Percentiles rank a stretch among this genome's conserved stretches.
phyloP scores from a whole-genome alignment of 192 early-diverging fungal genomes.

The Podila epicladia region DNA sequence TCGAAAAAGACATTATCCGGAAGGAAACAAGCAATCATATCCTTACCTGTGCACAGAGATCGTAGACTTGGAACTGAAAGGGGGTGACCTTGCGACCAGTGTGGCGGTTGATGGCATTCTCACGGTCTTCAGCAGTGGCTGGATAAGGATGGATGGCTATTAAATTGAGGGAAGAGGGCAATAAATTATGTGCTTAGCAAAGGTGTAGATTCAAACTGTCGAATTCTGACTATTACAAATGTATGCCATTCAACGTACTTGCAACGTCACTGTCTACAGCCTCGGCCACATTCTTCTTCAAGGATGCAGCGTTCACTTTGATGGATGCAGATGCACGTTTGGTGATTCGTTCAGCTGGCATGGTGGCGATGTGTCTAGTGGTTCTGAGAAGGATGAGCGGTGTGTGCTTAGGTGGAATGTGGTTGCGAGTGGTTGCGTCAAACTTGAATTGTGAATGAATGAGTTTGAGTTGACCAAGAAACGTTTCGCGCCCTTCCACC shows the following conservation, averaged over 20 bases:
- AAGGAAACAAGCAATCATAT: too few species aligned
- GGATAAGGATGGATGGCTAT: conserved; percentile 56
- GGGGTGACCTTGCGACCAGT: conserved; percentile 70
- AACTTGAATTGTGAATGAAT: background rate
- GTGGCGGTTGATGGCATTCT: conserved; percentile 58
- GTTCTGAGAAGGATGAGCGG: too few species aligned
- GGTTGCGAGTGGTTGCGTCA: too few species aligned
- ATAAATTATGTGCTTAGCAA: background rate
- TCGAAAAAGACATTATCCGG: background rate
- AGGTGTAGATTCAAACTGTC: background rate
- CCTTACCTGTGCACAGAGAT: conserved; percentile 66
- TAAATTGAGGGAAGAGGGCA: background rate
- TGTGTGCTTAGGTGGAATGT: too few species aligned
- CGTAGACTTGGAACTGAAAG: conserved; percentile 81
- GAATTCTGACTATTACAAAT: too few species aligned
- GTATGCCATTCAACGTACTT: conserved; percentile 2
- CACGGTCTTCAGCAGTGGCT: conserved; percentile 52
- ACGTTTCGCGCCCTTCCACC: too few species aligned
- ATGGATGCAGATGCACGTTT: conserved; percentile 6
- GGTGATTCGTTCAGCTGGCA: conserved; percentile 27
- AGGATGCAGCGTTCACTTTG: background rate
- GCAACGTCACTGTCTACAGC: conserved; percentile 25
- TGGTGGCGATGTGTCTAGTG: background rate
- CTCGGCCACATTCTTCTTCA: conserved; percentile 12
- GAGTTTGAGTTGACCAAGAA: background rate